A percentile compares a stretch with the other conserved stretches of the same genome.
phyloP scores from a whole-genome alignment of 495 filamentous ascomycete genomes.

The Cenococcum geophilum region DNA sequence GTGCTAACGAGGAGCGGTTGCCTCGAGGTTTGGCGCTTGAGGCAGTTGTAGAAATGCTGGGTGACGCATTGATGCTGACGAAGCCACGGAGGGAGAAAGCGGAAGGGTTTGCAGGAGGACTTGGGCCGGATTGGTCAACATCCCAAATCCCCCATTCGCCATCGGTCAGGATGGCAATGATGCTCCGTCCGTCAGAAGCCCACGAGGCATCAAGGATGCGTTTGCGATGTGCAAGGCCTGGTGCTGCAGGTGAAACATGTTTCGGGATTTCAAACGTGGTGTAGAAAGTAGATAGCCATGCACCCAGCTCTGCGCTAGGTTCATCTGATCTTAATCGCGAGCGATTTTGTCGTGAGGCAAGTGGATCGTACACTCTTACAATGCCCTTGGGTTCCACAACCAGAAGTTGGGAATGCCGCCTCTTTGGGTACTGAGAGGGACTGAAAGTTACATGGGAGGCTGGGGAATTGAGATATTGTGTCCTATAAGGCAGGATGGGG shows the following conservation, averaged over 20 bases:
- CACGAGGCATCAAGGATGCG: conserved; percentile 74
- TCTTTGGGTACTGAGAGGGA: conserved; percentile 53
- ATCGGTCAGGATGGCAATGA: conserved; percentile 71
- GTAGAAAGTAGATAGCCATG: conserved; percentile 32
- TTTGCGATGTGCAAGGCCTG: conserved; percentile 49
- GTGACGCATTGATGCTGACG: conserved; percentile 41
- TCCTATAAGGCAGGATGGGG: conserved; percentile 21
- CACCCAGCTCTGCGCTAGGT: conserved; percentile 19
- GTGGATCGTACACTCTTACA: conserved; percentile 57
- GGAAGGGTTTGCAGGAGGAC: conserved; percentile 54
- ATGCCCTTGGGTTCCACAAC: conserved; percentile 61
- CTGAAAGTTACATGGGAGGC: conserved; percentile 68
- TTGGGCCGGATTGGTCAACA: conserved; percentile 60
- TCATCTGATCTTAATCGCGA: conserved; percentile 6
- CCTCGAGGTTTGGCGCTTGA: conserved; percentile 17
- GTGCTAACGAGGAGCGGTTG: conserved; percentile 53
- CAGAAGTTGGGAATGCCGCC: conserved; percentile 56
- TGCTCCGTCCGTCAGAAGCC: conserved; percentile 70
- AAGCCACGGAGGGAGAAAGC: conserved; percentile 63
- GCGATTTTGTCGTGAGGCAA: conserved; percentile 8
- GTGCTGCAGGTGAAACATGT: neutral
- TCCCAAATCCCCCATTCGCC: conserved; percentile 97
- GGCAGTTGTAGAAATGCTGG: neutral
- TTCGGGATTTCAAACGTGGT: conserved; percentile 16
- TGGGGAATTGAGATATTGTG: conserved; percentile 51